phyloP scores from a whole-genome alignment of 1,139 yeast genomes.

The Saccharomyces pastorianus region DNA sequence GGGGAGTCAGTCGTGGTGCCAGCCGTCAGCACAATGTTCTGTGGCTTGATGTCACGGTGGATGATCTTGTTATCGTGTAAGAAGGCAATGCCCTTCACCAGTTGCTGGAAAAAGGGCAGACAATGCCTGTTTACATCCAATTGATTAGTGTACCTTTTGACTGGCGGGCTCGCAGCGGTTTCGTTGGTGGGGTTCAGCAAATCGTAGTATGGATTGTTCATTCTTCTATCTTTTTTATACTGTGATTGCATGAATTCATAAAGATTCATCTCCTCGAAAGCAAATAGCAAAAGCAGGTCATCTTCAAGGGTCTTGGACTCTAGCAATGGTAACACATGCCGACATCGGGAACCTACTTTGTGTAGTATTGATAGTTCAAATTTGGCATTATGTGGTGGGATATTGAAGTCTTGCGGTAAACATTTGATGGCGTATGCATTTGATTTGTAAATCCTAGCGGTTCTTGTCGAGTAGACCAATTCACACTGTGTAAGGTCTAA shows the following conservation, averaged over 20 bases:
- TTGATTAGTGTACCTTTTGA: conserved; percentile 10
- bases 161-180: neutral
- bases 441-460: conserved; percentile 19
- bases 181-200: conserved; percentile 6
- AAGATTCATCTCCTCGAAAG: conserved; percentile 17
- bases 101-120: conserved; percentile 34
- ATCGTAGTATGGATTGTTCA: conserved; percentile 31
- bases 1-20: conserved; percentile 7
- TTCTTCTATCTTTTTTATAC: conserved; percentile 13
- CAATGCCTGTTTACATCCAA: conserved; percentile 23
- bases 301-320: conserved; percentile 6
- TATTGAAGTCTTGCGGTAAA: conserved; percentile 15
- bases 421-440: conserved; percentile 18
- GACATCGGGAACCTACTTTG: conserved; percentile 9
- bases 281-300: conserved; percentile 16
- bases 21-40: conserved; percentile 51
- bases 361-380: conserved; percentile 22
- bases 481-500: conserved; percentile 6
- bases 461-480: conserved; percentile 16
- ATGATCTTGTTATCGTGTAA: conserved; percentile 57
- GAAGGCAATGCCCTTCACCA: conserved; percentile 43
- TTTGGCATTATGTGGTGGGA: conserved; percentile 29
- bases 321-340: conserved; percentile 17
- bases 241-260: conserved; percentile 19
- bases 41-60: conserved; percentile 83